Conservation (phyloP, 495 filamentous ascomycete species). For the Pyrenula massariospora region DNA sequence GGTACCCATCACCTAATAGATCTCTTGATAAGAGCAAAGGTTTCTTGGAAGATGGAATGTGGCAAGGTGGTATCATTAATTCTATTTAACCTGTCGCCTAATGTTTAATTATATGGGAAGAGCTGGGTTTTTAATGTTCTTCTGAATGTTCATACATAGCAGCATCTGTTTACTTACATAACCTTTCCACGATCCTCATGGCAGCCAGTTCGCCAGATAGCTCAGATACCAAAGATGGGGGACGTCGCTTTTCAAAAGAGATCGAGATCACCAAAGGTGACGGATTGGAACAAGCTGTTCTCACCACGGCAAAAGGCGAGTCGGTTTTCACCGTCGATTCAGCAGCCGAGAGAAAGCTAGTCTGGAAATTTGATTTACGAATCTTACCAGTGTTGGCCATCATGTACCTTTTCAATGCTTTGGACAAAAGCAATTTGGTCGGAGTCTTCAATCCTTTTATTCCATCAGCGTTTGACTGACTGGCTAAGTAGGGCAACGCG, state of each 20-base stretch:
- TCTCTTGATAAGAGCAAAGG: too few relatives aligned
- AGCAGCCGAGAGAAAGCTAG: constrained; percentile 31
- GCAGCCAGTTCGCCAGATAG: not conserved
- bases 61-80: too few relatives aligned
- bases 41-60: too few relatives aligned
- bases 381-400: constrained; percentile 39
- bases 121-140: too few relatives aligned
- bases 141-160: too few relatives aligned
- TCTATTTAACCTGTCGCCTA: too few relatives aligned
- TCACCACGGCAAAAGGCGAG: not conserved
- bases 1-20: too few relatives aligned
- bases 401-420: constrained; percentile 50
- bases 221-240: not conserved
- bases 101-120: too few relatives aligned
- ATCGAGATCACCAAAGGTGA: not conserved
- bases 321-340: constrained; percentile 1
- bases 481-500: constrained; percentile 35
- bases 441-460: not conserved
- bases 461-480: not conserved
- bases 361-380: constrained; percentile 41
- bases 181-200: too few relatives aligned
- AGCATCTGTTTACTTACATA: too few relatives aligned
- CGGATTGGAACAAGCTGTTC: not conserved
- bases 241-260: not conserved
- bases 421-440: constrained; percentile 43